These are phyloP conservation scores for Trichophaea hybrida DNA, from an alignment of 2,329 filamentous ascomycete genomes.

Conservation along the genomic window DNA sequence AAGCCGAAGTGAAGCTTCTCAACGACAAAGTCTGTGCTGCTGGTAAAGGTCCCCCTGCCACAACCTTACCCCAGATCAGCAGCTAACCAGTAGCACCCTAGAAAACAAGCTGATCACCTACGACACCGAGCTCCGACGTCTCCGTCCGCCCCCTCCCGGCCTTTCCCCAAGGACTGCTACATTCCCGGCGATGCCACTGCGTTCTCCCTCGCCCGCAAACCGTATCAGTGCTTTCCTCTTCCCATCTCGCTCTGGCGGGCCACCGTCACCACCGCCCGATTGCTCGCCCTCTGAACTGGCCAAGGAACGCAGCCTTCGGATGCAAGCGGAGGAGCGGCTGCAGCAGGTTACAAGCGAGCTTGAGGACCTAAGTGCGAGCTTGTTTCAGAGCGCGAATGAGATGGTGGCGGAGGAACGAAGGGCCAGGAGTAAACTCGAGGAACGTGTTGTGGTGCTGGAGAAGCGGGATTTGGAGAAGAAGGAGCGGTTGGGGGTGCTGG, in stretches of 20 bases:
- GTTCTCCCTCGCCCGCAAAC: conserved; percentile 24
- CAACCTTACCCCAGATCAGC: background rate
- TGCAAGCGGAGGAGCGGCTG: conserved; percentile 54
- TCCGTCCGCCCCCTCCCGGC: conserved; percentile 33
- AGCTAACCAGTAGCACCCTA: conserved; percentile 18
- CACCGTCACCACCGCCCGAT: conserved; percentile 19
- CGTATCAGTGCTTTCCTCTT: conserved; percentile 26
- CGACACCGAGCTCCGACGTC: conserved; percentile 51
- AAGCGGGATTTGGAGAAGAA: conserved; percentile 55
- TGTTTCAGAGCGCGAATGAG: conserved; percentile 75
- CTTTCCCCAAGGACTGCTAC: conserved; percentile 14
- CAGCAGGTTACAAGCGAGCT: conserved; percentile 55
- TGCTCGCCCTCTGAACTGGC: conserved; percentile 39
- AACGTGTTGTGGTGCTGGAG: conserved; percentile 54
- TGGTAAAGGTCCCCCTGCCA: conserved; percentile 32
- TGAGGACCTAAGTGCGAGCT: conserved; percentile 58
- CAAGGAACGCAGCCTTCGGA: conserved; percentile 51
- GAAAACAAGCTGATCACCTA: conserved; percentile 51
- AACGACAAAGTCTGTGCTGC: conserved; percentile 55
- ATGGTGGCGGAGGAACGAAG: conserved; percentile 69
- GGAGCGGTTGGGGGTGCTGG: conserved; percentile 52
- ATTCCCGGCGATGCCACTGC: conserved; percentile 21
- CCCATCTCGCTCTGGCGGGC: conserved; percentile 13
- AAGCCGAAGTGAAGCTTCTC: conserved; percentile 54
- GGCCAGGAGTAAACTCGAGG: conserved; percentile 55